phyloP scores from a whole-genome alignment of 345 rosid genomes.

The Aquilaria malaccensis region DNA sequence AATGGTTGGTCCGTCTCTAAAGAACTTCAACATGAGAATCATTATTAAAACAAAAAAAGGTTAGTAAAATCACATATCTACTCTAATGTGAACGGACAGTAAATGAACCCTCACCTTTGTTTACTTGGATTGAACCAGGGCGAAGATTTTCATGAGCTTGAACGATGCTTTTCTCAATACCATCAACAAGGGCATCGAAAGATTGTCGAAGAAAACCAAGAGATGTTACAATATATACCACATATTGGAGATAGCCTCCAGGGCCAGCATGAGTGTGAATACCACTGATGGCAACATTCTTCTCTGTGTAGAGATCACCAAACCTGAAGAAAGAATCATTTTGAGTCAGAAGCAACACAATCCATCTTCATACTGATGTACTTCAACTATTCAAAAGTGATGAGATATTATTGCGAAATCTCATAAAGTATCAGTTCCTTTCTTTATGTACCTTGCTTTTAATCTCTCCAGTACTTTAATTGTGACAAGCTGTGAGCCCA shows the following conservation, averaged over 20 bases:
- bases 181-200: conserved; percentile 59
- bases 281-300: conserved; percentile 70
- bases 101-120: conserved; percentile 30
- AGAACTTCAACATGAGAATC: too few relatives aligned
- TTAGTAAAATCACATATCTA: too few relatives aligned
- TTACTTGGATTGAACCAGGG: conserved; percentile 47
- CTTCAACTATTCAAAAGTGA: too few relatives aligned
- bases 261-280: conserved; percentile 80
- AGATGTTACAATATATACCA: conserved; percentile 66
- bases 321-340: conserved; percentile 34
- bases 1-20: too few relatives aligned
- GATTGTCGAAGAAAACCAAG: conserved; percentile 75
- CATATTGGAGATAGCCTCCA: conserved; percentile 73
- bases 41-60: too few relatives aligned
- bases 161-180: conserved; percentile 57
- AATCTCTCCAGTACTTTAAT: conserved; percentile 62
- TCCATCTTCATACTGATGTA: neutral
- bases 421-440: neutral
- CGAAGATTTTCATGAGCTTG: conserved; percentile 70
- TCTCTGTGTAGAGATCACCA: conserved; percentile 52
- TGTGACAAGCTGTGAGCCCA: conserved; percentile 66
- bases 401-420: too few relatives aligned
- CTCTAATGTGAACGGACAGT: too few relatives aligned
- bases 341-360: conserved; percentile 6
- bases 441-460: conserved; percentile 45